Evolutionary conservation across 2,329 filamentous ascomycete species (phyloP), one percentile per base, ranked within the genome.

Genomic region (Fusarium newnesense): DNA sequence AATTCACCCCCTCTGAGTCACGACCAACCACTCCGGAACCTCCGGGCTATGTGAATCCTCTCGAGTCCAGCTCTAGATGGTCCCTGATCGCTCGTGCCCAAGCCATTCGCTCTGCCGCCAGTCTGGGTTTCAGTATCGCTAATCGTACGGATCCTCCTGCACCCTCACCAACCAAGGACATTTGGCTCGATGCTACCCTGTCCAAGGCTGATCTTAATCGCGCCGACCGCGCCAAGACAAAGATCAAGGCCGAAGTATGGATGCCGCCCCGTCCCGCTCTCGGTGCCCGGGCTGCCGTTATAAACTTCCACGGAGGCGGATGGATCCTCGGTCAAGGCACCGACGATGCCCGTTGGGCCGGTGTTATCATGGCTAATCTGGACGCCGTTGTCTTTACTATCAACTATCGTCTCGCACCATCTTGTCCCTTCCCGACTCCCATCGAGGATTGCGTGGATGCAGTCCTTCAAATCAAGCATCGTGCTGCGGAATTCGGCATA

Each of bases 301-400:
- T 93, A 73, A 91, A 92, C 78, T 91, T 91, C 75, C 91, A 93
- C 76, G 91, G 91, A 32, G 91, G 91, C 28, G 91, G 91, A 9
- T 92, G 91, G 81, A 88, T 90, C 11, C 81, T 92, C 37, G 91
- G 91, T 18, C 85, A 85, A 52, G 89, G 87, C 7, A 90, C 88
- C 8, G 89, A 92, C 77, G 91, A 92, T 76, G 87, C 89, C 19
- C 85, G 89, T 46, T 92, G 90, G 84, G 88, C 87, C 10, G 84
- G 86, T 8, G 82, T 85, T 40, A 86, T 91, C 7, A 81, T 87
- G 43, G 81, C 86, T 32, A 82, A 85, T 9, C 82, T 88, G 18
- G 85, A 88, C 59, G 89, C 87, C 34, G 83, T 92, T 28, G 86
- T 92, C 61, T 87, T 93, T 69, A 89, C 87, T 4, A 89, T 92